phyloP scores from a whole-genome alignment of 306 rosid species.

The Sicyos baderoa region DNA sequence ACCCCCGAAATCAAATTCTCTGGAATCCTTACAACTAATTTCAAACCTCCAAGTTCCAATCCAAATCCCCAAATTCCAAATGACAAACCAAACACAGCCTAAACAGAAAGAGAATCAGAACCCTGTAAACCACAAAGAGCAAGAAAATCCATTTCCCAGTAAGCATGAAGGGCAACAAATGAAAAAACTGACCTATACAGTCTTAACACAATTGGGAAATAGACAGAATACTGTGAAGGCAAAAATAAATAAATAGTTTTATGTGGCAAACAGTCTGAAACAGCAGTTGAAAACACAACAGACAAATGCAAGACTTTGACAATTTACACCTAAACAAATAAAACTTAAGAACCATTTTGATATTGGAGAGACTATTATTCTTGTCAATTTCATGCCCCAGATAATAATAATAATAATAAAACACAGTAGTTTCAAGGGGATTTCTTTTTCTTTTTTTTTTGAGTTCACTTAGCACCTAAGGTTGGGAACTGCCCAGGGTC shows the following conservation, averaged over 20 bases:
- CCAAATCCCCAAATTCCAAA: no score
- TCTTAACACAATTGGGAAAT: background rate
- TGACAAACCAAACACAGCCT: no score
- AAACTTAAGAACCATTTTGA: constrained; percentile 6
- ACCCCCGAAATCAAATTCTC: no score
- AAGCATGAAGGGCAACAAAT: background rate
- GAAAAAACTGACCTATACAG: background rate
- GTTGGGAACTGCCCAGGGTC: constrained; percentile 95
- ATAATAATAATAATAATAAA: constrained; percentile 13
- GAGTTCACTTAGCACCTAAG: constrained; percentile 78
- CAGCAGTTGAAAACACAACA: background rate
- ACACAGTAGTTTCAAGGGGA: constrained; percentile 14
- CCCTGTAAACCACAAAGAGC: background rate
- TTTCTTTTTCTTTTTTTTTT: no score
- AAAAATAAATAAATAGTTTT: constrained; percentile 8
- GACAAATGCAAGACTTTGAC: constrained; percentile 5
- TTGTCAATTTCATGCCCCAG: constrained; percentile 29
- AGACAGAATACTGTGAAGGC: background rate
- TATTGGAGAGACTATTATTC: constrained; percentile 14
- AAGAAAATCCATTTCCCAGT: background rate
- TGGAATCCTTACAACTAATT: no score
- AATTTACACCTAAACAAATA: constrained; percentile 16
- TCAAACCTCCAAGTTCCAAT: no score
- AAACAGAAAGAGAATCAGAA: no score
- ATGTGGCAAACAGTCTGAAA: constrained; percentile 6